Conservation (phyloP, 1,284 basidiomycete species). For the Ceratobasidium sp. region DNA sequence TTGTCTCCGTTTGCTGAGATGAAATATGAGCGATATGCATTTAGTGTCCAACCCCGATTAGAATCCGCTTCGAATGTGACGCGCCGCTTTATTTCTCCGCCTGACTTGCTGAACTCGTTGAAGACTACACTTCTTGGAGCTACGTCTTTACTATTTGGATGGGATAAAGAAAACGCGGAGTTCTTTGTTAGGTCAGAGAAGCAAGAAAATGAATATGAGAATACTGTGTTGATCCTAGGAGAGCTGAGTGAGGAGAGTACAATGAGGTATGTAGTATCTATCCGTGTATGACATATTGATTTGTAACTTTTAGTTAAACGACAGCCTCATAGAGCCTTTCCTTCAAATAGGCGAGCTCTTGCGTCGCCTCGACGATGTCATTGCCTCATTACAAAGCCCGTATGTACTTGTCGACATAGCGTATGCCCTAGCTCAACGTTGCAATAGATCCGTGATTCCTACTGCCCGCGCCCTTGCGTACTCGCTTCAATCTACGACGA, state of each 20-base stretch:
- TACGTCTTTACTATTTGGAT: constrained; percentile 11
- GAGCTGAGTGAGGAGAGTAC: constrained; percentile 26
- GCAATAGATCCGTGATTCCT: background rate
- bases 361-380: constrained; percentile 38
- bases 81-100: constrained; percentile 25
- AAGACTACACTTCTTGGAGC: constrained; percentile 12
- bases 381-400: constrained; percentile 32
- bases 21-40: background rate
- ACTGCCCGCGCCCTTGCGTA: constrained; percentile 39
- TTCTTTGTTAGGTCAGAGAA: constrained; percentile 10
- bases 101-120: constrained; percentile 24
- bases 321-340: constrained; percentile 37
- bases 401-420: constrained; percentile 1
- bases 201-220: background rate
- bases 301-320: background rate
- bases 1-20: background rate
- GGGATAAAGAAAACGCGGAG: background rate
- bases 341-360: constrained; percentile 40
- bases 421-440: background rate
- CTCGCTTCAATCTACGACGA: constrained; percentile 28
- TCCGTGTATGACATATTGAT: background rate
- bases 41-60: constrained; percentile 26
- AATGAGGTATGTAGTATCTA: constrained; percentile 45
- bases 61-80: background rate
- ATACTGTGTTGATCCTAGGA: constrained; percentile 36